Conservation (phyloP, 2,329 filamentous ascomycete genomes). For the Ceratocystis cacaofunesta region DNA sequence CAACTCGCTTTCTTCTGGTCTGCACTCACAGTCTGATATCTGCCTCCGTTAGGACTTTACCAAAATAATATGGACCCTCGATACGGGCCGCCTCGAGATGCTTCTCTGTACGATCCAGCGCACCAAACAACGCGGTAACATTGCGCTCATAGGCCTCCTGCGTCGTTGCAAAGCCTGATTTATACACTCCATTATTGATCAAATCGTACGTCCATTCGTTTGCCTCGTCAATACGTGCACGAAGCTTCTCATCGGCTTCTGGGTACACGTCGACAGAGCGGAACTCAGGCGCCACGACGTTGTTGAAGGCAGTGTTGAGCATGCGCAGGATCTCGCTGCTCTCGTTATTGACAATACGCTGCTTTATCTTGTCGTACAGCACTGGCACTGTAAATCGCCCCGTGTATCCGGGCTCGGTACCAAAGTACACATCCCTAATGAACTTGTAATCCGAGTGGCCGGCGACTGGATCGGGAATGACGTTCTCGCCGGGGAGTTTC, state of each 20-base stretch:
- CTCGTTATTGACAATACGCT: conserved; percentile 79
- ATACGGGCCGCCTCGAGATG: conserved; percentile 39
- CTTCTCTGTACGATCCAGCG: conserved; percentile 60
- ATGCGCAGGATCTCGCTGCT: conserved; percentile 86
- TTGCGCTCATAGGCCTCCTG: conserved; percentile 70
- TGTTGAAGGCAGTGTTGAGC: conserved; percentile 65
- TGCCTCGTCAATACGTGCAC: conserved; percentile 54
- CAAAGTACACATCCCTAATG: conserved; percentile 68
- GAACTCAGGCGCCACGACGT: conserved; percentile 45
- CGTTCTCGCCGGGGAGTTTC: conserved; percentile 41
- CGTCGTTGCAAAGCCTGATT: conserved; percentile 70
- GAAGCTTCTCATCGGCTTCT: conserved; percentile 32
- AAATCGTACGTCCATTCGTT: conserved; percentile 68
- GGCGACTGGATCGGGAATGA: conserved; percentile 52
- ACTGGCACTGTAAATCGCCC: conserved; percentile 81
- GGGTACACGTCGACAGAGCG: conserved; percentile 55
- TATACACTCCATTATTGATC: conserved; percentile 60
- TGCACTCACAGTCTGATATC: conserved; percentile 53
- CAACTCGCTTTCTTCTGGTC: background rate
- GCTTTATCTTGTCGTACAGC: conserved; percentile 62
- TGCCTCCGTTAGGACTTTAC: conserved; percentile 60
- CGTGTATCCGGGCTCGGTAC: conserved; percentile 52
- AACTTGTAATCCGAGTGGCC: conserved; percentile 54
- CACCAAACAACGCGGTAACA: conserved; percentile 54
- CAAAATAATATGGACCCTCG: conserved; percentile 58